These are phyloP conservation scores for Chionographis japonica DNA, from an alignment of 106 monocot species.

Conservation along the genomic window DNA sequence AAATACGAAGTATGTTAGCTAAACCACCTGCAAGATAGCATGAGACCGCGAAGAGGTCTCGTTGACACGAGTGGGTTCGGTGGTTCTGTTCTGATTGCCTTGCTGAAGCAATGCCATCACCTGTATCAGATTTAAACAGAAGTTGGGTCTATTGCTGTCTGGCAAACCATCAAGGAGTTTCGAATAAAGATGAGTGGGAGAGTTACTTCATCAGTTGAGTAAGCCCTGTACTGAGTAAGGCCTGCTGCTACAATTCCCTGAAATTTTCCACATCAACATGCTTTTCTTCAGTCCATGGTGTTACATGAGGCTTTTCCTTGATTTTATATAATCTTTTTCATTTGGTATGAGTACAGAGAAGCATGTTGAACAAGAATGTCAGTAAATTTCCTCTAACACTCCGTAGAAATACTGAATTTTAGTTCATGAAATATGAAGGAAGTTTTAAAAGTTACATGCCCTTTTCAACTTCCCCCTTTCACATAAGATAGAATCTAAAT, in stretches of 20 bases:
- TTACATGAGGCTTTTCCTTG: no score
- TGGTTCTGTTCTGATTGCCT: constrained; percentile 91
- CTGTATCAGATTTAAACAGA: constrained; percentile 20
- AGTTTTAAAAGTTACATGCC: no score
- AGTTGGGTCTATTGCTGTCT: not conserved
- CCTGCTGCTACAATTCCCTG: constrained; percentile 91
- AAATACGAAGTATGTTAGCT: not conserved
- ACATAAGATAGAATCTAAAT: no score
- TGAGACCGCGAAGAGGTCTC: constrained; percentile 97
- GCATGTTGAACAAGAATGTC: no score
- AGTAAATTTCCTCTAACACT: no score
- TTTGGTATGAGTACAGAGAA: no score
- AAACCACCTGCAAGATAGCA: constrained; percentile 75
- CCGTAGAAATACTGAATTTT: no score
- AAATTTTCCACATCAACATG: constrained; percentile 13
- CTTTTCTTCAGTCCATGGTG: not conserved
- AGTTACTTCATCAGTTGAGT: constrained; percentile 83
- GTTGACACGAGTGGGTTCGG: constrained; percentile 84
- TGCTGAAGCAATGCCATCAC: constrained; percentile 95
- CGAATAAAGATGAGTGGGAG: not conserved
- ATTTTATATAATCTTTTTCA: no score
- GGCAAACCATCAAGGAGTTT: not conserved
- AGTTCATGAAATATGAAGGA: no score
- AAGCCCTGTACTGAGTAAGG: constrained; percentile 84
- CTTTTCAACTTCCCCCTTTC: no score